Base-by-base conservation (phyloP, 2,329 filamentous ascomycete genomes). In the Cladosporium sphaerospermum region DNA sequence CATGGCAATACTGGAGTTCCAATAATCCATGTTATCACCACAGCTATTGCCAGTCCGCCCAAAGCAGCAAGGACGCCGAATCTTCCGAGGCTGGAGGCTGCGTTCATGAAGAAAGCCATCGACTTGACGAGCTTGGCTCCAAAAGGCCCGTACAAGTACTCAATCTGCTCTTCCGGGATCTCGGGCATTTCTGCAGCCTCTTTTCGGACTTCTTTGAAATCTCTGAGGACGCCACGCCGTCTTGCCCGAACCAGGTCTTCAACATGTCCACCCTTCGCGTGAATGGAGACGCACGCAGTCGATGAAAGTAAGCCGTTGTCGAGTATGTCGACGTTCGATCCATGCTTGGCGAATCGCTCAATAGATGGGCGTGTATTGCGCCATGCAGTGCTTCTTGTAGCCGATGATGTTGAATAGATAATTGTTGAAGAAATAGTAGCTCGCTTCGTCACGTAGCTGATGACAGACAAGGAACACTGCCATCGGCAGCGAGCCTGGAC, bases 361-460 rank as follows among this genome's bases (percentile, higher is more conserved):
- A 13, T 60, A 33, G 48, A 67, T 59, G 1, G 40, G 16, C 39
- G 52, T 45, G 52, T 65, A 67, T 1, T 45, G 41, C 2, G 45
- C 52, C 6, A 67, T 48, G 42, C 62, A 64, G 19, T 65, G 57
- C n/a, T 49, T 33, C 44, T 66, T 67, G 32, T 55, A 56, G 31
- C 65, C 65, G n/a, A 67, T 56, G 34, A 67, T 54, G 50, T 65
- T 66, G 59, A 64, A 66, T 8, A 67, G 56, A 45, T 67, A 67
- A 41, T 53, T 59, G 49, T 60, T 65, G 59, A 64, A 67, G 32
- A 67, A 57, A 16, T 61, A 64, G 11, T 51, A 59, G 45, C 54
- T 55, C 10, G 56, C 59, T 53, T 67, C 65, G 9, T 9, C 14
- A 51, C 61, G 45, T 3, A 67, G 48, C 14, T 54, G 42, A 14